Evolutionary conservation across 2,329 filamentous ascomycete species (phyloP), one percentile per base, ranked within the genome.

Genomic region (Talaromyces marneffei): DNA sequence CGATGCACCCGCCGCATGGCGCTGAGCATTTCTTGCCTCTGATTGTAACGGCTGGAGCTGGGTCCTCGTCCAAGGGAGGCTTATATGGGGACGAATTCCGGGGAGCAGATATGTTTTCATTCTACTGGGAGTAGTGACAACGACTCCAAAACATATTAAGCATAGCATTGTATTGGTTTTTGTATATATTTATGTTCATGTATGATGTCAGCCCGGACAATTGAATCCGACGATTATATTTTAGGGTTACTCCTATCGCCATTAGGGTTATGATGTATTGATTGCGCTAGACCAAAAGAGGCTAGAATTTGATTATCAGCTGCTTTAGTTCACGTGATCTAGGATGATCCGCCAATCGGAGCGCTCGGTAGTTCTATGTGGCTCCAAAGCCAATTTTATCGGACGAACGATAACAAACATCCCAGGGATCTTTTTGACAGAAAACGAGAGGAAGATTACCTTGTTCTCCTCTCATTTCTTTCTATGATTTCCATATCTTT

Each of bases 1-100:
- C 18, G 10, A 61, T 61, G 57, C 62, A 63, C 31, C 58, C 62
- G 12, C 48, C 31, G 10, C 52, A 59, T 29, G 59, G 62, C 12
- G 58, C 58, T 20, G 62, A 63, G 20, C 62, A 63, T 33, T 61
- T 63, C 44, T 18, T 63, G 46, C 62, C 62, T 18, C 37, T 63
- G n/a, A 61, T 63, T 42, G 62, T 63, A 23, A 37, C 60, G 5
- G 60, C 60, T 5, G 60, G 60, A 37, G 60, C 60, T 10, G 60
- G 35, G 4, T 55, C 44, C 9, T 54, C 55, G 25, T 39, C 46
- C 5, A 54, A 62, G 60, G 60, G 60, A 8, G 39, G 27, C 2
- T 35, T 62, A 14, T 62, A 62, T 40, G 60, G 60, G 3, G 60
- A 62, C 27, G 60, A 62, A 4, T 62, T 44, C 18, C 39, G 23